Base-by-base conservation (phyloP, 2,329 filamentous ascomycete genomes). In the Aspergillus clavatus region DNA sequence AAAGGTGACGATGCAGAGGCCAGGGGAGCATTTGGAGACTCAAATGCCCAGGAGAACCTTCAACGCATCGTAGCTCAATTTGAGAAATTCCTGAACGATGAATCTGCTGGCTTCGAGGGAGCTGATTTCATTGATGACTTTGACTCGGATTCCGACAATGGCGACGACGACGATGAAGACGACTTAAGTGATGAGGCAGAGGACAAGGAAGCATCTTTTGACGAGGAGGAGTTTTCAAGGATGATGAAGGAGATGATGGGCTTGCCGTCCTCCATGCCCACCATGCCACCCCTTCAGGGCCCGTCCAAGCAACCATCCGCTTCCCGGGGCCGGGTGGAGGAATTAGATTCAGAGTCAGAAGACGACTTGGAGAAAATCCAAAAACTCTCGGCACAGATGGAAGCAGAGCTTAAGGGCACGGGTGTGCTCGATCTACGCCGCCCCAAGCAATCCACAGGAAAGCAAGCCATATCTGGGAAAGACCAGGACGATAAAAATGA, bases 211-310 rank as follows among this genome's bases (percentile, higher is more conserved):
- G 81, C 87, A 5, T 85, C 82, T 45, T 91, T 94, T 54, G 82
- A 95, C 52, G 90, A 97, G 65, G 81, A 83, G 27, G 85, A 91
- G 43, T 95, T 96, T 55, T 78, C 85, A 7, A 80, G 74, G 42
- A 89, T 95, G 78, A 95, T 98, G 88, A 81, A 83, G 48, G 87
- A 94, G 61, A 90, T 94, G 83, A 90, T 93, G 84, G 87, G 87
- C 0, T 74, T 82, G 65, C 75, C 79, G 6, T 6, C 31, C 31
- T 66, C 72, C 3, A 65, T 67, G n/a, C 45, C 61, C 10, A 61
- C 53, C 3, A 65, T 67, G n/a, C 45, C 61, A 8, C 61, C 53
- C 22, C 40, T 52, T 24, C 54, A 56, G 29, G 54, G 53, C 7
- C 48, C 52, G 11, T 51, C 57, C 31, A 35, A 16, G 11, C 47